Conservation (phyloP, 106 monocot genomes). For the Dactylorhiza incarnata region DNA sequence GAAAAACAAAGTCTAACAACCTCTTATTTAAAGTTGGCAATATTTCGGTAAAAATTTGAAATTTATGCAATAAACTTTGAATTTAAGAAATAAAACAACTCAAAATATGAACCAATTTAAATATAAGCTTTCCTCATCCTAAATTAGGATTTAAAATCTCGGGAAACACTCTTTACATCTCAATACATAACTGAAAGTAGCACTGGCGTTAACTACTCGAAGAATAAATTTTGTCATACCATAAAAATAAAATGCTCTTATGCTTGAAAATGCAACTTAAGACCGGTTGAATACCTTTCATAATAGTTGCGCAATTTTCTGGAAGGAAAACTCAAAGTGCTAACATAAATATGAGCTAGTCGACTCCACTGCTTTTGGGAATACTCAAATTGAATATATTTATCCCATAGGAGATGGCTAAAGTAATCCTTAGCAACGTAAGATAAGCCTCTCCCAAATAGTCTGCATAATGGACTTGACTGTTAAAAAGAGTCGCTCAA, state of each 20-base stretch:
- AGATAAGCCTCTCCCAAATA: conserved; percentile 66
- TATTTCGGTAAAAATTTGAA: no score
- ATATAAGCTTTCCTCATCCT: no score
- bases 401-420: conserved; percentile 77
- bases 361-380: conserved; percentile 18
- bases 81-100: no score
- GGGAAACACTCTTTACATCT: no score
- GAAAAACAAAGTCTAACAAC: no score
- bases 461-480: conserved; percentile 26
- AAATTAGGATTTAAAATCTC: no score
- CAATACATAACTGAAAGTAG: no score
- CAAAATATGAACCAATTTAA: no score
- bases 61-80: no score
- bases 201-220: background rate
- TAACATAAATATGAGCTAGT: conserved; percentile 8
- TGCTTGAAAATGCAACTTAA: background rate
- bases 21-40: no score
- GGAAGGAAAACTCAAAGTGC: conserved; percentile 6
- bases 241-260: background rate
- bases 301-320: conserved; percentile 10
- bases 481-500: background rate
- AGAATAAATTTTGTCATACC: background rate
- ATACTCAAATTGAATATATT: conserved; percentile 82
- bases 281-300: conserved; percentile 1
- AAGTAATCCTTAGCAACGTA: conserved; percentile 76